Percentiles rank a stretch among this genome's conserved stretches.
Conservation (phyloP, 2,329 filamentous ascomycete species). For the Colletotrichum nymphaeae region DNA sequence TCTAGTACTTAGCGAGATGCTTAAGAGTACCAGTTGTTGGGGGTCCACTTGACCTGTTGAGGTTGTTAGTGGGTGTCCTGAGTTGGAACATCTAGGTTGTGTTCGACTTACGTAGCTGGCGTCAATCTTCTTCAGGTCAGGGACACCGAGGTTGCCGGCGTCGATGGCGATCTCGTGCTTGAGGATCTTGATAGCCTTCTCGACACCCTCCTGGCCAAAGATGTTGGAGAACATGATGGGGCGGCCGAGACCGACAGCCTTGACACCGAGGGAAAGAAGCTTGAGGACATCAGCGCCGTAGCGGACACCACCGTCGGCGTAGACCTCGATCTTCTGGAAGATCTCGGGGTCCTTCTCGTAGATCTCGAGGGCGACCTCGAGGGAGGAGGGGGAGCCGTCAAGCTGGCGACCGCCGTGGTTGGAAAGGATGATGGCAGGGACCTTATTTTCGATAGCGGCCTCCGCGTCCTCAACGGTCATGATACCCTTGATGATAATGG, state of each 20-base stretch:
- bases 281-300: conserved; percentile 56
- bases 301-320: conserved; percentile 55
- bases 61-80: background rate
- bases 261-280: conserved; percentile 56
- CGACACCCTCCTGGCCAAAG: conserved; percentile 61
- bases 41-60: conserved; percentile 43
- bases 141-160: conserved; percentile 55
- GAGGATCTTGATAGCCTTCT: conserved; percentile 55
- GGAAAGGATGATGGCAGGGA: conserved; percentile 51
- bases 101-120: conserved; percentile 31
- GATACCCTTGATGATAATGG: conserved; percentile 55
- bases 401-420: conserved; percentile 58
- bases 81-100: no score
- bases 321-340: conserved; percentile 52
- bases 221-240: conserved; percentile 65
- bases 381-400: conserved; percentile 50
- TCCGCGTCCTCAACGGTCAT: conserved; percentile 49
- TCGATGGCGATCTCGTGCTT: conserved; percentile 61
- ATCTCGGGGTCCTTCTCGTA: conserved; percentile 49
- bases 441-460: conserved; percentile 47
- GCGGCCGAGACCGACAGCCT: conserved; percentile 59
- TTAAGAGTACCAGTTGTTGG: conserved; percentile 42
- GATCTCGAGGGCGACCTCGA: conserved; percentile 54
- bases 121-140: conserved; percentile 49
- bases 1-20: background rate